A percentile compares a stretch with the other conserved stretches of the same genome.
phyloP scores from a whole-genome alignment of 805 yeast genomes.

The Wickerhamomyces xylosicus region DNA sequence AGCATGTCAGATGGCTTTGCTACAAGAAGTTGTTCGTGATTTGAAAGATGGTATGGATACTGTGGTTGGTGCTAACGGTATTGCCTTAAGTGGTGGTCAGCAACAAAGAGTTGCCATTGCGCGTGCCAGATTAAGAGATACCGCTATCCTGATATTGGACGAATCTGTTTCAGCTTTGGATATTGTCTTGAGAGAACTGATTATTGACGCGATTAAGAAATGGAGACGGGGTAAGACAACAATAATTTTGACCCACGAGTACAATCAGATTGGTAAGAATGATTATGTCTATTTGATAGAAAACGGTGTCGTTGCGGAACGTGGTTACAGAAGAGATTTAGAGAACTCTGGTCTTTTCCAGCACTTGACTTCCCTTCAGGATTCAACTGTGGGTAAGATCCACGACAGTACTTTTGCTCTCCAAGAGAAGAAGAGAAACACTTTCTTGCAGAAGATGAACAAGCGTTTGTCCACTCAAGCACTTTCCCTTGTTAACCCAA shows the following conservation, averaged over 20 bases:
- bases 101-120: slow-evolving; percentile 78
- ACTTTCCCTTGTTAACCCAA: slow-evolving; percentile 13
- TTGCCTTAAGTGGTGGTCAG: slow-evolving; percentile 81
- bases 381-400: slow-evolving; percentile 1
- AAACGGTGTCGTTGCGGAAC: slow-evolving; percentile 42
- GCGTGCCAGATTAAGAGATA: slow-evolving; percentile 62
- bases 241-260: slow-evolving; percentile 72
- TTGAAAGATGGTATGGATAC: slow-evolving; percentile 51
- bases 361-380: slow-evolving; percentile 12
- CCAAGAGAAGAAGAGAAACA: not conserved
- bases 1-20: slow-evolving; percentile 43
- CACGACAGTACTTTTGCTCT: not conserved
- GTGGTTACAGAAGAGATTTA: slow-evolving; percentile 29
- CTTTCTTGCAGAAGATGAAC: slow-evolving; percentile 2
- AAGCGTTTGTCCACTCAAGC: slow-evolving; percentile 11
- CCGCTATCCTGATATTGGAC: slow-evolving; percentile 74
- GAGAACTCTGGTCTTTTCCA: slow-evolving; percentile 12
- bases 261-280: slow-evolving; percentile 39
- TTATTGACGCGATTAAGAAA: slow-evolving; percentile 39
- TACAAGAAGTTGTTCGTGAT: slow-evolving; percentile 36
- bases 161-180: slow-evolving; percentile 85
- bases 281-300: slow-evolving; percentile 54
- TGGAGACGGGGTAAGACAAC: slow-evolving; percentile 71
- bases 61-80: slow-evolving; percentile 32
- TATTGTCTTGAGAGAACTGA: slow-evolving; percentile 27